These are phyloP conservation scores for Stromatinia cepivora DNA, from an alignment of 2,329 filamentous ascomycete species.

Conservation along the genomic window DNA sequence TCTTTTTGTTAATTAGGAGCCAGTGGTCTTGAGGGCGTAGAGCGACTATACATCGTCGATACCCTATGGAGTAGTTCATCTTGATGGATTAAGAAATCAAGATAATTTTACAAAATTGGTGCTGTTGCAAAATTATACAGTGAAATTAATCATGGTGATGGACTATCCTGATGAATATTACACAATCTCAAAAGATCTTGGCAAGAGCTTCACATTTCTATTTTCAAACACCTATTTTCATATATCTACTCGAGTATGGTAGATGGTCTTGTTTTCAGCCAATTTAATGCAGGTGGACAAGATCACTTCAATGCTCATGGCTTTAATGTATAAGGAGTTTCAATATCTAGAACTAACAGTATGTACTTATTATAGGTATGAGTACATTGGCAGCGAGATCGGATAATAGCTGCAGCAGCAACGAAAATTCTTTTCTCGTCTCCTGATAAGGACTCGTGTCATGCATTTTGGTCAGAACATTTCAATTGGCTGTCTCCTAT, in stretches of 20 bases:
- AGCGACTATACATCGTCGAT: constrained; percentile 33
- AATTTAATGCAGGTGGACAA: neutral
- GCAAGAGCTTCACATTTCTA: neutral
- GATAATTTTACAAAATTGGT: constrained; percentile 24
- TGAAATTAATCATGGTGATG: neutral
- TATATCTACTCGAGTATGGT: too few relatives aligned
- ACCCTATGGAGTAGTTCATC: constrained; percentile 33
- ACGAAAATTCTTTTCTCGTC: constrained; percentile 15
- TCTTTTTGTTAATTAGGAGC: constrained; percentile 32
- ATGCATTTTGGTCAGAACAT: constrained; percentile 12
- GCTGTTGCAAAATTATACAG: neutral
- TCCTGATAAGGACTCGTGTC: constrained; percentile 16
- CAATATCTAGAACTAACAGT: neutral
- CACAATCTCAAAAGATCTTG: neutral
- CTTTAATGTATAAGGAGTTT: neutral
- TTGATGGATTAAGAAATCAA: constrained; percentile 37
- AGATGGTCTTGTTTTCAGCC: too few relatives aligned
- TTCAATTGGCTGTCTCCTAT: neutral
- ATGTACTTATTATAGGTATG: neutral
- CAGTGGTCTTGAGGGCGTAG: constrained; percentile 32
- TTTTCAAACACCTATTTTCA: neutral
- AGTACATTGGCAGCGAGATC: constrained; percentile 1
- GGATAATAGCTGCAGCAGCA: neutral
- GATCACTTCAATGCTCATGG: neutral
- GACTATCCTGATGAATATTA: neutral